Base-by-base conservation (phyloP, 345 rosid genomes). In the Populus nigra region DNA sequence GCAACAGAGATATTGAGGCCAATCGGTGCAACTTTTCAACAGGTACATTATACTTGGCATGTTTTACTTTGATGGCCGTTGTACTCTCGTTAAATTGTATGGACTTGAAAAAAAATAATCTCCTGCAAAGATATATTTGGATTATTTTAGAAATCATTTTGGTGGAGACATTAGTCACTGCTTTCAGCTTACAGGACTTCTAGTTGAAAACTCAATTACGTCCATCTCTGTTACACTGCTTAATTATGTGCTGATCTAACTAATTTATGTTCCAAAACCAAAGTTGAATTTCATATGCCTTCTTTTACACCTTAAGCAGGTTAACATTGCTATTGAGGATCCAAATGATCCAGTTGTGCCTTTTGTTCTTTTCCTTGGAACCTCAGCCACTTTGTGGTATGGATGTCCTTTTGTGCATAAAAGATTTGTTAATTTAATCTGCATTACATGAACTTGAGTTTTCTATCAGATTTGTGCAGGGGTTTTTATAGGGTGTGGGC, bases 341-440 rank as follows among this genome's bases (percentile, higher is more conserved):
- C 92, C 99, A 69, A 90, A 86, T 81, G 99, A 93, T 88, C 99
- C 98, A 49, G 31, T 93, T 69, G 85, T 96, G 82, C 88, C 91
- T 59, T 89, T 92, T 74, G 68, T 86, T 84, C 90, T 92, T 75
- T 72, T 90, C 31, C 31, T 29, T 29, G 31, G 31, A 29, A 29
- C 31, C 2, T 29, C 31, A 29, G 31, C 31, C 31, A 29, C 31
- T 29, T 1, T 29, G 82, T 92, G 98, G 99, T 93, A 93, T 82
- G 91, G 78, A 87, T 83, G 66, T 84, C 85, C 75, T 83, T 87
- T 72, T 73, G 76, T 82, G 77, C 77, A 82, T 38, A 7, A 74
- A 70, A 33, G 29, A 7, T 57, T 41, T 69, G 47, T 76, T 65
- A 47, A 36, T 31, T 81, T 55, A 47, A 62, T 25, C 20, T 85